Conservation (phyloP, 176 grass and related monocot genomes). For the Zea luxurians region DNA sequence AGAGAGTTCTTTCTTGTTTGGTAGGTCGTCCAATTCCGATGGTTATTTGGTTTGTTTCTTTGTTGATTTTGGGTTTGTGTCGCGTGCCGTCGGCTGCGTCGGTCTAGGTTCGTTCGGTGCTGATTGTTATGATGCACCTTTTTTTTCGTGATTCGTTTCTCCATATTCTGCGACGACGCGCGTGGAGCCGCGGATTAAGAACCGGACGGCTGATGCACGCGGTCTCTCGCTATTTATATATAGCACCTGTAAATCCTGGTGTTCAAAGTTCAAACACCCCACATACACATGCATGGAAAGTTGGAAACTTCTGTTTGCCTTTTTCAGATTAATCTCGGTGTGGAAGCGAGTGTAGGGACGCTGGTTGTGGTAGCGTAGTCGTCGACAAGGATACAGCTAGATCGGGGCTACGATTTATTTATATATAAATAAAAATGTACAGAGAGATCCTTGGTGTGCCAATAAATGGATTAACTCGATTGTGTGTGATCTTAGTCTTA, state of each 20-base stretch:
- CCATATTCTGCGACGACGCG: conserved; percentile 17
- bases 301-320: neutral
- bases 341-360: neutral
- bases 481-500: neutral
- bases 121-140: neutral
- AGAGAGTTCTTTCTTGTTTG: conserved; percentile 10
- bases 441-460: neutral
- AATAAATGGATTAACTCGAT: conserved; percentile 1
- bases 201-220: neutral
- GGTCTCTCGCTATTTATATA: neutral
- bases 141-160: neutral
- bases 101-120: neutral
- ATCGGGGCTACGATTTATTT: neutral
- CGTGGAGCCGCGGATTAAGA: conserved; percentile 12
- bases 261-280: neutral
- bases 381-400: neutral
- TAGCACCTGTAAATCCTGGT: neutral
- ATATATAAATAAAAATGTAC: neutral
- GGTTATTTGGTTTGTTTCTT: conserved; percentile 41
- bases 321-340: conserved; percentile 5
- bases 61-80: conserved; percentile 18
- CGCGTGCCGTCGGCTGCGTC: neutral
- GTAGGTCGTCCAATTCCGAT: conserved; percentile 23
- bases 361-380: neutral
- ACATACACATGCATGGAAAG: neutral